phyloP scores from a whole-genome alignment of 2,329 filamentous ascomycete genomes.

The Amphichorda felina region DNA sequence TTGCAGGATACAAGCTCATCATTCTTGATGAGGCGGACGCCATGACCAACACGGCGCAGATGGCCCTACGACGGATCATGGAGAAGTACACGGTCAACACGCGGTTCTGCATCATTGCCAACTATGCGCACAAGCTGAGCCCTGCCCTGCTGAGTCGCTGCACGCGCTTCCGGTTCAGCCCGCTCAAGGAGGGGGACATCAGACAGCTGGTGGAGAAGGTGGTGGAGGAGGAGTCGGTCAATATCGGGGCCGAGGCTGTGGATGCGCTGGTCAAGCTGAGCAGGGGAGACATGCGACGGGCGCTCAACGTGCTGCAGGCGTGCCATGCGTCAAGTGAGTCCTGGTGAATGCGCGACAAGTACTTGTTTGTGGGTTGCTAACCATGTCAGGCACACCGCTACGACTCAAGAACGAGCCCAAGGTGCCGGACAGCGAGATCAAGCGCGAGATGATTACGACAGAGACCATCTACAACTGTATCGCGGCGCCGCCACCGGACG shows the following conservation, averaged over 20 bases:
- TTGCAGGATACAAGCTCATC: constrained; percentile 86
- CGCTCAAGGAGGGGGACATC: constrained; percentile 82
- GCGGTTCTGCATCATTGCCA: constrained; percentile 95
- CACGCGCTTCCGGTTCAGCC: constrained; percentile 90
- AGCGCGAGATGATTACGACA: constrained; percentile 70
- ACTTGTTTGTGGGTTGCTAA: not conserved
- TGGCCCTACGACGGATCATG: constrained; percentile 95
- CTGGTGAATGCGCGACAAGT: not conserved
- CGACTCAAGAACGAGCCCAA: constrained; percentile 47
- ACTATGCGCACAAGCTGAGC: constrained; percentile 96
- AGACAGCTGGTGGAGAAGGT: constrained; percentile 78
- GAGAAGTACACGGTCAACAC: constrained; percentile 99
- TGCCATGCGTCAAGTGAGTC: constrained; percentile 81
- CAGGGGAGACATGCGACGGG: constrained; percentile 92
- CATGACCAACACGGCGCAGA: constrained; percentile 98
- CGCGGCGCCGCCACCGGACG: constrained; percentile 82
- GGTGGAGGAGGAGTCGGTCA: constrained; percentile 74
- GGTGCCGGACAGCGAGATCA: constrained; percentile 49
- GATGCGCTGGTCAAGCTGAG: constrained; percentile 78
- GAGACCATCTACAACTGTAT: constrained; percentile 97
- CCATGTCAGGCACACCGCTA: constrained; percentile 49
- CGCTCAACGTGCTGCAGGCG: constrained; percentile 89
- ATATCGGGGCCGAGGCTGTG: constrained; percentile 69
- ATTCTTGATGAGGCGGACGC: constrained; percentile 98
- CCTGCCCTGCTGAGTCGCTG: constrained; percentile 86